Evolutionary conservation across 371 early-diverging fungal species (phyloP).

Genomic region (Smittium mucronatum): DNA sequence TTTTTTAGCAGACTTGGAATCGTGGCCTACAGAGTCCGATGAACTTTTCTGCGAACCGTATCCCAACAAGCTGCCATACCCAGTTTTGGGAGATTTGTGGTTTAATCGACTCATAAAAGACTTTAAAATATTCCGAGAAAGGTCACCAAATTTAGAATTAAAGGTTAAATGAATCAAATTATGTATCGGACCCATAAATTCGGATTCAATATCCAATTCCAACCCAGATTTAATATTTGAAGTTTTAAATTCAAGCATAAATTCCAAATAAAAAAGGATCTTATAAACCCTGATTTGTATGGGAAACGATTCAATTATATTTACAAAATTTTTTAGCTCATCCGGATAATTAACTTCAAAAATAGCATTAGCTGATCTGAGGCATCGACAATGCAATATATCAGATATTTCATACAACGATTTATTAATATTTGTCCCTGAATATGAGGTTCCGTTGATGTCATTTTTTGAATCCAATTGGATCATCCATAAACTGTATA

Average conservation of each 20-base stretch:
- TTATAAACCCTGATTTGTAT: background rate
- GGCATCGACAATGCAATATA: background rate
- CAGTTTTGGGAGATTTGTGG: background rate
- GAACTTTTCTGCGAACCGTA: background rate
- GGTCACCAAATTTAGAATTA: background rate
- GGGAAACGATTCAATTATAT: background rate
- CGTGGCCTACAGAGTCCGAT: background rate
- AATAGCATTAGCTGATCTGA: background rate
- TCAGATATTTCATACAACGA: background rate
- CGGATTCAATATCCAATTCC: background rate
- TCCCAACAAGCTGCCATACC: background rate
- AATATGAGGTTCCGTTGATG: background rate
- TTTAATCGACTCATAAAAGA: background rate
- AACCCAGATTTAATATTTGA: background rate
- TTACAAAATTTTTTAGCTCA: background rate
- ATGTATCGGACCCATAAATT: background rate
- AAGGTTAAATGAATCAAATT: background rate
- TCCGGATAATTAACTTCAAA: background rate
- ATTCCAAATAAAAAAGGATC: background rate
- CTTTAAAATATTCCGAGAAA: background rate
- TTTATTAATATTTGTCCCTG: background rate
- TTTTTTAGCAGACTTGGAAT: background rate
- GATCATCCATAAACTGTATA: background rate
- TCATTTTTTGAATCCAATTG: background rate
- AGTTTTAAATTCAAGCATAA: background rate